Base-by-base conservation (phyloP, 225 moss, liverwort and hornwort genomes). In the Lunularia cruciata region DNA sequence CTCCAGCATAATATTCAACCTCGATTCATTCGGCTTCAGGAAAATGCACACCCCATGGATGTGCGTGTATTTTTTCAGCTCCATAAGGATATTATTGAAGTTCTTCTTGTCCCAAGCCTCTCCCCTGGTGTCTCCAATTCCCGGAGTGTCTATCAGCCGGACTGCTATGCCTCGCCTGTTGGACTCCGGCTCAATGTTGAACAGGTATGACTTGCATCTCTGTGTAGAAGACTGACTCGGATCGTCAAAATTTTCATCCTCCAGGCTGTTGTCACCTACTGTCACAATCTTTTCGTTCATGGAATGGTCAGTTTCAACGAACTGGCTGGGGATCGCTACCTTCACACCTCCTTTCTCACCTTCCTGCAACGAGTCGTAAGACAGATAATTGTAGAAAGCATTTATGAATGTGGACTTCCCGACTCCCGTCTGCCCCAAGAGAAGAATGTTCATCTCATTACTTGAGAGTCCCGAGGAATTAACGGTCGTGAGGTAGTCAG, bases 361-460 rank as follows among this genome's bases (percentile, higher is more conserved):
- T 16, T 78, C 71, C 7, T 54, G 26, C 27, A 75, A 30, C 3
- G 78, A 63, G 26, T 37, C 27, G 63, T 64, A 76, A 10, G 37
- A 37, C 12, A 75, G 39, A 40, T 83, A 83, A 55, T 78, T 83
- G 20, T 11, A 31, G 35, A 83, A 61, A 8, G 82, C 78, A 69
- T 78, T 83, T 62, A 83, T 68, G 31, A 75, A 78, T 0, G 82
- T 83, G 7, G 83, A 72, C 61, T 80, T 80, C 20, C 80, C 80
- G 60, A 80, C 67, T 49, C 80, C 80, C 0, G 76, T 72, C 58
- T 53, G 57, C 5, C 78, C 83, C 68, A 78, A 25, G 0, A 83
- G 75, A 38, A 83, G 75, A 37, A 83, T 63, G 34, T 83, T 78
- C 28, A 75, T 61, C 37, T 55, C 48, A 3, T 66, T 47, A 49